These are phyloP conservation scores for Codiaeum variegatum DNA, from an alignment of 441 rosid genomes.

Conservation along the genomic window DNA sequence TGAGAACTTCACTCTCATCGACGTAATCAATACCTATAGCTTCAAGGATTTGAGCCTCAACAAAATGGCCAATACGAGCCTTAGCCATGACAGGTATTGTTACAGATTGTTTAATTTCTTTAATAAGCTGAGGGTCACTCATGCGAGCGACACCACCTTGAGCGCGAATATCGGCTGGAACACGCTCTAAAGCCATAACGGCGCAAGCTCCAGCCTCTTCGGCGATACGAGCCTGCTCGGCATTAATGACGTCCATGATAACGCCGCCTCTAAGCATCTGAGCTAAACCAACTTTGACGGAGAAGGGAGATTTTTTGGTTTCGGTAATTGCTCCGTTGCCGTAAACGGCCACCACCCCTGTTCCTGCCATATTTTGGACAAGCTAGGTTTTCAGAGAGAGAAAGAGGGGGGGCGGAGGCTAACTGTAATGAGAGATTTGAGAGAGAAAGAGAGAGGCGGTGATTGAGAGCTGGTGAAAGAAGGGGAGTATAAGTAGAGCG, in stretches of 20 bases:
- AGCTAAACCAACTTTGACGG: slow-evolving; percentile 89
- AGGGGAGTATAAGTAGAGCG: slow-evolving; percentile 18
- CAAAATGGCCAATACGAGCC: slow-evolving; percentile 92
- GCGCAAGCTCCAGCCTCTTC: slow-evolving; percentile 92
- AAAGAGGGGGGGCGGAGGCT: not conserved
- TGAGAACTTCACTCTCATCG: slow-evolving; percentile 83
- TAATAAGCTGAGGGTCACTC: slow-evolving; percentile 88
- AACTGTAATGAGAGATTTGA: not conserved
- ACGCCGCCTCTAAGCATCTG: slow-evolving; percentile 98
- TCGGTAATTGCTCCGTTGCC: slow-evolving; percentile 81
- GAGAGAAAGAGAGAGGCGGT: not conserved
- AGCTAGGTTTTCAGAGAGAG: not conserved
- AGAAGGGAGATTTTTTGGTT: slow-evolving; percentile 80
- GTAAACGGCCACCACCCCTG: slow-evolving; percentile 86
- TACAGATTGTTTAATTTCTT: slow-evolving; percentile 73
- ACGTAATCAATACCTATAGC: slow-evolving; percentile 79
- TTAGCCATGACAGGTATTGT: slow-evolving; percentile 97
- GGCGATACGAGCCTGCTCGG: slow-evolving; percentile 85
- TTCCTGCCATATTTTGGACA: slow-evolving; percentile 53
- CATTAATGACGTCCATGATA: slow-evolving; percentile 86
- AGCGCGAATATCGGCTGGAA: slow-evolving; percentile 87
- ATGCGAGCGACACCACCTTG: slow-evolving; percentile 93
- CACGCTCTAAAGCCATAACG: slow-evolving; percentile 91
- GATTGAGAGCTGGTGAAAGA: not conserved
- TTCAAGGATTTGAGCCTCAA: slow-evolving; percentile 88